Evolutionary conservation across 2,329 filamentous ascomycete genomes (phyloP).

Genomic region (Zymoseptoria passerinii): DNA sequence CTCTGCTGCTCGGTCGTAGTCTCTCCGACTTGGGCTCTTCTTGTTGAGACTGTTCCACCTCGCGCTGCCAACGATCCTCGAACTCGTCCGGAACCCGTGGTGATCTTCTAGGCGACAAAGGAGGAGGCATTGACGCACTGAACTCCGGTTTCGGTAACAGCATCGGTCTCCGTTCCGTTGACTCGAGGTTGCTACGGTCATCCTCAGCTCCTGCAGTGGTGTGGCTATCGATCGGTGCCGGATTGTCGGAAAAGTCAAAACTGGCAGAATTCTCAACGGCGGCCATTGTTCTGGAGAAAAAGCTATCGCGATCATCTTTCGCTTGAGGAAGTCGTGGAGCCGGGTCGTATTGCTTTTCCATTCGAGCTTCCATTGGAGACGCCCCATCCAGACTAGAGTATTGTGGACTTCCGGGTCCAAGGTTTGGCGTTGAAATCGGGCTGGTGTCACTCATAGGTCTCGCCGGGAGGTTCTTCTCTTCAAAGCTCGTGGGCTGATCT

Average conservation of each 20-base stretch:
- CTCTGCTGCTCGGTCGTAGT: slow-evolving; percentile 15
- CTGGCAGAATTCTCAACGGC: slow-evolving; percentile 19
- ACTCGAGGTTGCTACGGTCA: slow-evolving; percentile 2
- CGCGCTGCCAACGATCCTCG: slow-evolving; percentile 32
- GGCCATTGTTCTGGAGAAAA: slow-evolving; percentile 23
- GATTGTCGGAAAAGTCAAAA: slow-evolving; percentile 5
- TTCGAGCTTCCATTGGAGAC: slow-evolving; percentile 19
- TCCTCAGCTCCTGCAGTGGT: slow-evolving; percentile 3
- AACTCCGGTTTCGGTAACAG: slow-evolving; percentile 29
- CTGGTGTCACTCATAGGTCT: slow-evolving; percentile 57
- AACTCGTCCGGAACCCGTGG: neutral
- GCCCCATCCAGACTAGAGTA: slow-evolving; percentile 22
- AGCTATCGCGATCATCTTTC: slow-evolving; percentile 22
- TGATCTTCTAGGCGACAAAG: slow-evolving; percentile 56
- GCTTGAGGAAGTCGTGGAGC: slow-evolving; percentile 25
- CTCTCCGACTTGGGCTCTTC: slow-evolving; percentile 1
- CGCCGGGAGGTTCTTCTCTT: slow-evolving; percentile 68
- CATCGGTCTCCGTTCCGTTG: slow-evolving; percentile 6
- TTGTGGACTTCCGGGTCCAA: slow-evolving; percentile 27
- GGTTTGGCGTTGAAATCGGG: slow-evolving; percentile 21
- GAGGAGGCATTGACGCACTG: slow-evolving; percentile 56
- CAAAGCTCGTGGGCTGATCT: slow-evolving; percentile 35
- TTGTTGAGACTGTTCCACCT: slow-evolving; percentile 3
- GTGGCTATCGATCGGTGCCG: neutral
- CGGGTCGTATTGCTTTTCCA: slow-evolving; percentile 32